phyloP scores from a whole-genome alignment of 495 filamentous ascomycete genomes.

The Aspergillus homomorphus region DNA sequence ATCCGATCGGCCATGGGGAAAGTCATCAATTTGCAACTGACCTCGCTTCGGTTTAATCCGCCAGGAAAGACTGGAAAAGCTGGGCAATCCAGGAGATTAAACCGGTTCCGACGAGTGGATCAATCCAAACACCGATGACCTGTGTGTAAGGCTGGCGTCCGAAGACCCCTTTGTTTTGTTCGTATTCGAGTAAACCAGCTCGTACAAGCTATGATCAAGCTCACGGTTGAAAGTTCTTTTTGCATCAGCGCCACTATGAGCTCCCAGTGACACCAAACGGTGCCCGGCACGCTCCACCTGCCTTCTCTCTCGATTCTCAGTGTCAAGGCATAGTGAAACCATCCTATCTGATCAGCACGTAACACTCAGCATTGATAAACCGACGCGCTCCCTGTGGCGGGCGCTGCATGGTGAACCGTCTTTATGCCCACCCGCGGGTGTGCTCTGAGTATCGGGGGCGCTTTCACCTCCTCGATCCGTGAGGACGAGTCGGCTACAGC shows the following conservation, averaged over 20 bases:
- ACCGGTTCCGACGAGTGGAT: slow-evolving; percentile 54
- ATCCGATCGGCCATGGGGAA: slow-evolving; percentile 7
- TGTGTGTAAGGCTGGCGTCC: slow-evolving; percentile 35
- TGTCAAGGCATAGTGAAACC: slow-evolving; percentile 31
- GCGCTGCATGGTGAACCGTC: slow-evolving; percentile 45
- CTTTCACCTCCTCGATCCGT: slow-evolving; percentile 34
- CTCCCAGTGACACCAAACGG: slow-evolving; percentile 14
- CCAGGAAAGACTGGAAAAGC: slow-evolving; percentile 14
- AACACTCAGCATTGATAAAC: slow-evolving; percentile 44
- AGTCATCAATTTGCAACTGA: slow-evolving; percentile 28
- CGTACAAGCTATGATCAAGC: slow-evolving; percentile 23
- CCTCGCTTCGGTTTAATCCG: slow-evolving; percentile 44
- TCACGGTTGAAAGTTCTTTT: slow-evolving; percentile 18
- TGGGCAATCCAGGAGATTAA: slow-evolving; percentile 28
- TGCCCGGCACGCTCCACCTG: slow-evolving; percentile 36
- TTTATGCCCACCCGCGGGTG: slow-evolving; percentile 27
- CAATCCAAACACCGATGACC: slow-evolving; percentile 27
- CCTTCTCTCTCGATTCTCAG: slow-evolving; percentile 27
- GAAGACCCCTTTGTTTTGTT: slow-evolving; percentile 19
- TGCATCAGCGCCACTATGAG: slow-evolving; percentile 14
- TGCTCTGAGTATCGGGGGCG: slow-evolving; percentile 41
- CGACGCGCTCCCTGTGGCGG: slow-evolving; percentile 42
- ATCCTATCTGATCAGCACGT: slow-evolving; percentile 42
- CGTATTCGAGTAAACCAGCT: slow-evolving; percentile 35
- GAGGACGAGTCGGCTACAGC: slow-evolving; percentile 30